These are phyloP conservation scores for Starmerella floricola DNA, from an alignment of 805 yeast species.

Conservation along the genomic window DNA sequence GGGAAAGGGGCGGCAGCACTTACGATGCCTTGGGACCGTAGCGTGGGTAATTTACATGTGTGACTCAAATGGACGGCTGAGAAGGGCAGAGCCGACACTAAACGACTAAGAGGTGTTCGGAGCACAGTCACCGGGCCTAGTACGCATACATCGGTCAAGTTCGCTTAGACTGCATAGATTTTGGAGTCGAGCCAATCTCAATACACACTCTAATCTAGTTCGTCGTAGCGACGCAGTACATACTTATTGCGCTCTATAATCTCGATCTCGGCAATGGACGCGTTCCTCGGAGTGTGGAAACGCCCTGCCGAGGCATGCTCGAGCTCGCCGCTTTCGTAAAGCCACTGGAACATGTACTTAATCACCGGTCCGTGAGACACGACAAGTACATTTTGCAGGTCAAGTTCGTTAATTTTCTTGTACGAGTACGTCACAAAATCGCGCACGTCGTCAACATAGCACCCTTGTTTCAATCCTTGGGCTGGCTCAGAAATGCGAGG, in stretches of 20 bases:
- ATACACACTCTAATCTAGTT: neutral
- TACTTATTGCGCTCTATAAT: neutral
- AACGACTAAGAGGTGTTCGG: too few relatives aligned
- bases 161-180: too few relatives aligned
- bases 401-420: neutral
- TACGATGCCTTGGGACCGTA: too few relatives aligned
- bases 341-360: conserved; percentile 8
- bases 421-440: neutral
- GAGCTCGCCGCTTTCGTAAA: neutral
- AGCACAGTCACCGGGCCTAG: too few relatives aligned
- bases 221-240: neutral
- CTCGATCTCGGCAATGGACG: conserved; percentile 1
- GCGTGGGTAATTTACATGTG: too few relatives aligned
- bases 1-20: too few relatives aligned
- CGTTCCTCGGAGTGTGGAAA: conserved; percentile 3
- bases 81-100: too few relatives aligned
- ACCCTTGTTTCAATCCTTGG: conserved; percentile 4
- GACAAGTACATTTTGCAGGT: neutral
- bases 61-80: too few relatives aligned
- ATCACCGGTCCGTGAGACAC: conserved; percentile 12
- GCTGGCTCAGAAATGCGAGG: conserved; percentile 1
- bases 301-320: neutral
- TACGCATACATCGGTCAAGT: too few relatives aligned
- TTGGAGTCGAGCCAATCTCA: too few relatives aligned
- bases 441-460: neutral